phyloP scores from a whole-genome alignment of 177 flowering plant species.

The Vitis hybrid region DNA sequence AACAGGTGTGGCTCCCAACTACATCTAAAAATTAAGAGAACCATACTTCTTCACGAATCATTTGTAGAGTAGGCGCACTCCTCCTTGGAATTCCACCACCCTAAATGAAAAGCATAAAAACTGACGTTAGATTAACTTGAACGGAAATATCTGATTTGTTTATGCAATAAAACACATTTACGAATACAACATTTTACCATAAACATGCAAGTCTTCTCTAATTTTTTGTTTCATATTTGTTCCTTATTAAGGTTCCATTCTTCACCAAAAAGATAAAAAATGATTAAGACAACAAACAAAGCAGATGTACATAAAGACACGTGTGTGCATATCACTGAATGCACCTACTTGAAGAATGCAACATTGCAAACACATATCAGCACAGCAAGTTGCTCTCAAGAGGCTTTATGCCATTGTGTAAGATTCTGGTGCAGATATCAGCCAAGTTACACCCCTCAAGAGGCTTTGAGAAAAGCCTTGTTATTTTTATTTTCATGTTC shows the following conservation, averaged over 20 bases:
- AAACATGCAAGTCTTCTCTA: too few relatives aligned
- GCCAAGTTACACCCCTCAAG: not conserved
- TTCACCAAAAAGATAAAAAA: too few relatives aligned
- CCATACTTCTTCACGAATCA: conserved; percentile 88
- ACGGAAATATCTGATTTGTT: not conserved
- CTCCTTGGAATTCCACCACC: conserved; percentile 91
- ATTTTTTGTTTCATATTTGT: too few relatives aligned
- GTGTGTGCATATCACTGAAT: too few relatives aligned
- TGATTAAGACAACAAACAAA: too few relatives aligned
- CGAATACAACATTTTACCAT: too few relatives aligned
- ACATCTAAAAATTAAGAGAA: conserved; percentile 12
- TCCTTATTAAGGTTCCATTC: not conserved
- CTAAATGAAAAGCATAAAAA: conserved; percentile 27
- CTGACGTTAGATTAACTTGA: not conserved
- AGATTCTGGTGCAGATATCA: not conserved
- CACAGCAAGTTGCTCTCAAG: not conserved
- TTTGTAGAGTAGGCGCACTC: conserved; percentile 76
- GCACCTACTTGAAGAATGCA: not conserved
- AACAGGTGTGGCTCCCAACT: not conserved
- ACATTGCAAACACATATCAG: not conserved
- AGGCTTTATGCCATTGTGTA: not conserved
- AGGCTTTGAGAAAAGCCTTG: too few relatives aligned
- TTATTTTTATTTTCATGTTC: too few relatives aligned
- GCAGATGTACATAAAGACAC: too few relatives aligned
- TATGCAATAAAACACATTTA: too few relatives aligned